Conservation (phyloP, 495 filamentous ascomycete genomes). For the Neurospora tetrasperma region DNA sequence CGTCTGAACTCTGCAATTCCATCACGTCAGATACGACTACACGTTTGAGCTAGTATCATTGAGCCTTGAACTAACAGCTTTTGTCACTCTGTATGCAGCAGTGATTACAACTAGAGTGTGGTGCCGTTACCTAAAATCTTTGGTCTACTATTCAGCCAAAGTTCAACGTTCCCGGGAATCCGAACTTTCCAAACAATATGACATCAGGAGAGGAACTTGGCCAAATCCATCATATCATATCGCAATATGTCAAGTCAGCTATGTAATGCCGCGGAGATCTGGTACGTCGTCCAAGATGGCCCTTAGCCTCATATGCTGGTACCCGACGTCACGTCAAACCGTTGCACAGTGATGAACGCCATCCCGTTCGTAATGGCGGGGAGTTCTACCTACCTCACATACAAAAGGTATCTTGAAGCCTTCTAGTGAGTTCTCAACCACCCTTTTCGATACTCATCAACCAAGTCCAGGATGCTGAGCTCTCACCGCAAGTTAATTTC, state of each 20-base stretch:
- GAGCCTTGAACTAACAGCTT: neutral
- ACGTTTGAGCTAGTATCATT: neutral
- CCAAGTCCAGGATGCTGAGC: neutral
- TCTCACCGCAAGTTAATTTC: neutral
- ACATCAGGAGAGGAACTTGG: neutral
- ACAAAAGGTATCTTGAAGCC: neutral
- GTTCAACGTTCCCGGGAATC: neutral
- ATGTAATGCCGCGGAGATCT: neutral
- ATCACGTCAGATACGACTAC: neutral
- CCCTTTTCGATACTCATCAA: neutral
- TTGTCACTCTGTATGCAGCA: neutral
- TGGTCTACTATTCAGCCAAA: too few relatives aligned
- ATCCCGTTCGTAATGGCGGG: conserved; percentile 3
- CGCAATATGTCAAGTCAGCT: neutral
- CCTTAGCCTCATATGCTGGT: conserved; percentile 11
- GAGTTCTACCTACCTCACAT: neutral
- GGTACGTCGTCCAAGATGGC: conserved; percentile 3
- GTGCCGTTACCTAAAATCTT: neutral
- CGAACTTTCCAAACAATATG: neutral
- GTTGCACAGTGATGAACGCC: conserved; percentile 6
- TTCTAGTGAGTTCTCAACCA: neutral
- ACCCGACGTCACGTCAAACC: conserved; percentile 5
- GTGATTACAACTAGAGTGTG: neutral
- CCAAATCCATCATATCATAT: neutral
- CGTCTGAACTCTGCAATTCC: neutral